phyloP scores from a whole-genome alignment of 306 rosid species.

The Begonia fuchsioides region DNA sequence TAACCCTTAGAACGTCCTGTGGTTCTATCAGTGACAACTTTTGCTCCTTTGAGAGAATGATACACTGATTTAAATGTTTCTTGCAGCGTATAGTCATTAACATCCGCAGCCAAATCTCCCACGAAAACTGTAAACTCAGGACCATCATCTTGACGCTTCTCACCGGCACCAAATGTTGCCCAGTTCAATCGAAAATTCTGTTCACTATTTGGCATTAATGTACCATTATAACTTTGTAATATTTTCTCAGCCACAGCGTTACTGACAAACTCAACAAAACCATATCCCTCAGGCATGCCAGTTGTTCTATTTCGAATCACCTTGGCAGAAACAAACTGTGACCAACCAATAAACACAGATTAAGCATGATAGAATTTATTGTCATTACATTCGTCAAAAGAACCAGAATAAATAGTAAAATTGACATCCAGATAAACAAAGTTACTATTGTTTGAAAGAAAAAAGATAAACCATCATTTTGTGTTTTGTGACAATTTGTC shows the following conservation, averaged over 20 bases:
- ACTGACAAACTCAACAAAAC: slow-evolving; percentile 38
- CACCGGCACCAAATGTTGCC: slow-evolving; percentile 61
- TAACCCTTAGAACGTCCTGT: slow-evolving; percentile 62
- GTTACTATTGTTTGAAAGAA: no score
- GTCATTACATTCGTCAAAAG: no score
- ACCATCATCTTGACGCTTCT: slow-evolving; percentile 56
- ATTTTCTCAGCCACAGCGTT: slow-evolving; percentile 33
- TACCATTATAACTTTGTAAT: slow-evolving; percentile 33
- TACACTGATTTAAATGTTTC: slow-evolving; percentile 36
- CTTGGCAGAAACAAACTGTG: slow-evolving; percentile 32
- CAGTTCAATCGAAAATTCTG: slow-evolving; percentile 54
- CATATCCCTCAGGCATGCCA: slow-evolving; percentile 41
- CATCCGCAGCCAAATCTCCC: slow-evolving; percentile 61
- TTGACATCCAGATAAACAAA: no score
- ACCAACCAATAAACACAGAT: background rate
- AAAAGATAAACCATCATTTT: no score
- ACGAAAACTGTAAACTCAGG: slow-evolving; percentile 43
- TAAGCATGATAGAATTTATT: no score
- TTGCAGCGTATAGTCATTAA: slow-evolving; percentile 43
- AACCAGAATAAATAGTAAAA: no score
- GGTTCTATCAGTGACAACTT: slow-evolving; percentile 50
- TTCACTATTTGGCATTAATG: slow-evolving; percentile 35
- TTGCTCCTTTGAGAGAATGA: slow-evolving; percentile 45
- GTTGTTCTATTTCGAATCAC: slow-evolving; percentile 48
- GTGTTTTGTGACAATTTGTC: no score